phyloP scores from a whole-genome alignment of 352 stramenopile genomes.

The Paralagenidium karlingii region DNA sequence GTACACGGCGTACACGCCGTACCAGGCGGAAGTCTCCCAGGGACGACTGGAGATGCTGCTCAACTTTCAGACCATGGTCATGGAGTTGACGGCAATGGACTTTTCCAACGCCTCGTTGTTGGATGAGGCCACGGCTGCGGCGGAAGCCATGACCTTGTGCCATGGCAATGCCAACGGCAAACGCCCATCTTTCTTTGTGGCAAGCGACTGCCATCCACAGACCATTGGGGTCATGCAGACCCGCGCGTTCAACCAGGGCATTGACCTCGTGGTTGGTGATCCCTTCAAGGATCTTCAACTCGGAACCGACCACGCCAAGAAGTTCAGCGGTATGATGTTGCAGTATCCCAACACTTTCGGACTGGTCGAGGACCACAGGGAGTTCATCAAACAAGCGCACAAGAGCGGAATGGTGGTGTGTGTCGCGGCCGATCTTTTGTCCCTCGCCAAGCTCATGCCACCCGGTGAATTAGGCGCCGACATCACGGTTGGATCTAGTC shows the following conservation, averaged over 20 bases:
- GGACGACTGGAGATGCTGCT: slow-evolving; percentile 98
- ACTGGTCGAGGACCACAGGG: slow-evolving; percentile 82
- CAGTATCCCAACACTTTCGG: slow-evolving; percentile 99
- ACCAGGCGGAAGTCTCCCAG: slow-evolving; percentile 99
- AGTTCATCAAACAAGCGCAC: slow-evolving; percentile 85
- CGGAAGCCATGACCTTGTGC: slow-evolving; percentile 97
- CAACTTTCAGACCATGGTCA: slow-evolving; percentile 99
- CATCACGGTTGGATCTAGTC: slow-evolving; percentile 96
- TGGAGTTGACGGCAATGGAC: slow-evolving; percentile 92
- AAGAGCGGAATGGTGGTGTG: slow-evolving; percentile 87
- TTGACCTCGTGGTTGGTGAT: slow-evolving; percentile 91
- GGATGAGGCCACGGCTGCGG: slow-evolving; percentile 97
- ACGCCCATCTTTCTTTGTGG: slow-evolving; percentile 94
- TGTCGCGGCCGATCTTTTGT: slow-evolving; percentile 94
- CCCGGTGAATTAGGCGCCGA: slow-evolving; percentile 94
- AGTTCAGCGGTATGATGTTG: slow-evolving; percentile 93
- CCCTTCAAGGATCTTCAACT: slow-evolving; percentile 60
- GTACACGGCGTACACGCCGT: slow-evolving; percentile 98
- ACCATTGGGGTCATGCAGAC: slow-evolving; percentile 91
- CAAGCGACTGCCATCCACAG: slow-evolving; percentile 85
- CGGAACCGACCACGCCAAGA: slow-evolving; percentile 52
- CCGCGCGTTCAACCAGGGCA: slow-evolving; percentile 80
- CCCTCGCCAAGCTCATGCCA: slow-evolving; percentile 89
- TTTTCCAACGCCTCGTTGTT: slow-evolving; percentile 97
- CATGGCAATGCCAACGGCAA: slow-evolving; percentile 90